Conservation (phyloP, 257 asterid species). For the Solanum pinnatisectum region DNA sequence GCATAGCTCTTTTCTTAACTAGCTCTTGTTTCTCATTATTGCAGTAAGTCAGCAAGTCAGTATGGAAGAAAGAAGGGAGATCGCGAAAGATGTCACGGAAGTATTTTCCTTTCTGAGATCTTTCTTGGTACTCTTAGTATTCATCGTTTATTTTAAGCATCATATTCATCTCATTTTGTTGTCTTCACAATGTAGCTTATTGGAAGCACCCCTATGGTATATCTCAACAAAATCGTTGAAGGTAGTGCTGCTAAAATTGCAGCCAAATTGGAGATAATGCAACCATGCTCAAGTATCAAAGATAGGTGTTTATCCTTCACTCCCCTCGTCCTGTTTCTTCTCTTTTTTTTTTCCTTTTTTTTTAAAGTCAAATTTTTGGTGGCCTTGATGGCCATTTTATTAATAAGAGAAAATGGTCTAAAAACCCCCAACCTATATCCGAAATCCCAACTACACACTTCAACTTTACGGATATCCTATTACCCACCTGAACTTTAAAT, state of each 20-base stretch:
- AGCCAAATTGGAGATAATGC: slow-evolving; percentile 39
- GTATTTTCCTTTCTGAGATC: not conserved
- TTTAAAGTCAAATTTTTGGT: too few relatives aligned
- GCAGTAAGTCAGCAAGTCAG: not conserved
- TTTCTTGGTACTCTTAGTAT: not conserved
- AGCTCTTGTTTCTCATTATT: not conserved
- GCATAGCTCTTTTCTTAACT: not conserved
- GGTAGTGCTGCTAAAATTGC: slow-evolving; percentile 31
- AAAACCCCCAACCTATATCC: too few relatives aligned
- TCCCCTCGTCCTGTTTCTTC: not conserved
- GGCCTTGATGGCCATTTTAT: too few relatives aligned
- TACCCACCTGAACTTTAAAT: too few relatives aligned
- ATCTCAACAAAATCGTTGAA: slow-evolving; percentile 26
- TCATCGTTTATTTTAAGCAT: not conserved
- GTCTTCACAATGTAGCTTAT: slow-evolving; percentile 8
- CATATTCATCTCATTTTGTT: not conserved
- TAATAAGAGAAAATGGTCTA: too few relatives aligned
- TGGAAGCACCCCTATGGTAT: slow-evolving; percentile 39
- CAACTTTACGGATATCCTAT: too few relatives aligned
- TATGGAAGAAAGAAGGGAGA: slow-evolving; percentile 21
- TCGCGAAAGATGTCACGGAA: slow-evolving; percentile 28
- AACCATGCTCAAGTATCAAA: slow-evolving; percentile 38
- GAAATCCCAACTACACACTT: too few relatives aligned
- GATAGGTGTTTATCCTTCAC: slow-evolving; percentile 17
- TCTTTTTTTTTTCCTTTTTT: too few relatives aligned